Evolutionary conservation across 257 asterid species (phyloP).

Genomic region (Przewalskia tangutica): DNA sequence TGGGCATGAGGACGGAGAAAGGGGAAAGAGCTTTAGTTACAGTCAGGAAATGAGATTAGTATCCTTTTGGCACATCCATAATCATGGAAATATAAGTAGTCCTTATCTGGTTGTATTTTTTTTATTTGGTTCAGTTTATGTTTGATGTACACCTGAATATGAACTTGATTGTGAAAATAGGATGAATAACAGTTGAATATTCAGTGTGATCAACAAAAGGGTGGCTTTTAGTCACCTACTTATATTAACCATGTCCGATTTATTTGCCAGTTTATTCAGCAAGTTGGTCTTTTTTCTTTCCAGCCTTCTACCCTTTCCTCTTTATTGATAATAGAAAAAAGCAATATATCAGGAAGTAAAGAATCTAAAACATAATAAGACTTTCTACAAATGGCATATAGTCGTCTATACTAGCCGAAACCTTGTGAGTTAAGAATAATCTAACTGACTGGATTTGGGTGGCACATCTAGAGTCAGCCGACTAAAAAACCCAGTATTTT

Average conservation of each 20-base stretch:
- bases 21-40: background rate
- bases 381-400: too few relatives aligned
- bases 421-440: too few relatives aligned
- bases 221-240: background rate
- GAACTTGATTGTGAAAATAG: background rate
- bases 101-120: background rate
- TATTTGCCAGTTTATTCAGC: background rate
- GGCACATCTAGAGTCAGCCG: too few relatives aligned
- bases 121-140: background rate
- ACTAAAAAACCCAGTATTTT: too few relatives aligned
- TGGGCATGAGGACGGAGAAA: background rate
- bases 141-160: background rate
- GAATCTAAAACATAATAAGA: too few relatives aligned
- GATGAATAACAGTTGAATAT: background rate
- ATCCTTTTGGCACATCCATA: background rate
- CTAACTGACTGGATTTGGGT: background rate
- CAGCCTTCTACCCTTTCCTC: background rate
- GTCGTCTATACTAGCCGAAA: too few relatives aligned
- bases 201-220: background rate
- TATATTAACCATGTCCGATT: background rate
- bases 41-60: background rate
- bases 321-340: too few relatives aligned
- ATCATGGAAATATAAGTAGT: background rate
- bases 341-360: too few relatives aligned
- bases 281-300: background rate